Evolutionary conservation across 176 grass and related monocot genomes (phyloP), one percentile per base, ranked within the genome.

Genomic region (Oryza longistaminata): DNA sequence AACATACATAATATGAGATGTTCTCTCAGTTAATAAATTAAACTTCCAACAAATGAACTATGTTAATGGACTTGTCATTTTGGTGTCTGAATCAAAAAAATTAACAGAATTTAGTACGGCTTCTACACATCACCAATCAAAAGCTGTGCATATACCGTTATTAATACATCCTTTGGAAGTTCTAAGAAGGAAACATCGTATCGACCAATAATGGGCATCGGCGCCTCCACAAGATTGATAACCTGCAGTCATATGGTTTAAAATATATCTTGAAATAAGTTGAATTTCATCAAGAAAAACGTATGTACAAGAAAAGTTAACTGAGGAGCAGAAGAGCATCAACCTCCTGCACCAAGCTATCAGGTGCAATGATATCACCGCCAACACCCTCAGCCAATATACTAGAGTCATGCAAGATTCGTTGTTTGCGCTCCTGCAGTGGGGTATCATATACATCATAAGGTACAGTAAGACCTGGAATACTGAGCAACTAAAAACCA

Each of bases 81-180:
- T 24, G 21, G 34, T 53, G 14, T 66, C 5, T 6, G n/a, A 66
- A 75, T 52, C 11, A 64, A 82, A 42, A 17, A 10, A 82, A 90
- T 37, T 4, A 82, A 66, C 35, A 84, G 3, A 87, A 85, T 11
- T 21, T 62, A 75, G 14, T 42, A 17, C 17, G 3, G 16, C 24
- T 66, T 66, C 21, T 70, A 79, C 15, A 31, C 66, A 73, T 66
- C 45, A 35, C 61, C 7, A 19, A 33, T 58, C 74, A 60, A 82
- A 86, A 72, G 48, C 34, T 39, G 58, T 77, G 77, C 90, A 87
- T 95, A 87, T 95, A 98, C 96, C 90, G 85, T 98, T 83, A 88
- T 92, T 71, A 98, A 79, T 80, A 98, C 92, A 85, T 98, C 96
- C 82, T 95, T 90, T 14, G 96, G 96, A 76, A 98, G 93, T 76